phyloP scores from a whole-genome alignment of 306 rosid genomes.

The Cyclanthera cordifolia region DNA sequence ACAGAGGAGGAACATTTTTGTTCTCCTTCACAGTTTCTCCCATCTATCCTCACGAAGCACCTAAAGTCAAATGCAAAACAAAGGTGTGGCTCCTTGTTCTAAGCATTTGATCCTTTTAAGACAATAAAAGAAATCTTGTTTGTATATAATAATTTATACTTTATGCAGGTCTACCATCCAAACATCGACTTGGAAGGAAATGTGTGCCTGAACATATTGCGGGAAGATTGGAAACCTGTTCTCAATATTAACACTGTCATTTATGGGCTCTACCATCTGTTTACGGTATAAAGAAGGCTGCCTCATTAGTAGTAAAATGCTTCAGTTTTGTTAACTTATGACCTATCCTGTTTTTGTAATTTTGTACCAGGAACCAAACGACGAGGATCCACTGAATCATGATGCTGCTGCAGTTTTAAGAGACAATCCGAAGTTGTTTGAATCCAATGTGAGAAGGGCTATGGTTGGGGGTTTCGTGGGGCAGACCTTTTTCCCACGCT shows the following conservation, averaged over 20 bases:
- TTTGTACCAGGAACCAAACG: constrained; percentile 63
- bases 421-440: constrained; percentile 70
- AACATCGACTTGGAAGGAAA: constrained; percentile 96
- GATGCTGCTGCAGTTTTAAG: constrained; percentile 87
- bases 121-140: neutral
- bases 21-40: constrained; percentile 72
- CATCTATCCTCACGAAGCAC: constrained; percentile 84
- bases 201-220: constrained; percentile 81
- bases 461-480: constrained; percentile 96
- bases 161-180: constrained; percentile 72
- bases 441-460: constrained; percentile 74
- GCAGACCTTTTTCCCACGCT: constrained; percentile 59
- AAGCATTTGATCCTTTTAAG: no score
- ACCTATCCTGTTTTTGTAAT: constrained; percentile 2
- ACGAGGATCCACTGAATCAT: constrained; percentile 88
- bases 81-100: constrained; percentile 43
- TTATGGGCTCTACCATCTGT: constrained; percentile 83
- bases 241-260: constrained; percentile 72
- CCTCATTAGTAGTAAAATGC: neutral
- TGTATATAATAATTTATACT: neutral
- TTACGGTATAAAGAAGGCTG: constrained; percentile 38
- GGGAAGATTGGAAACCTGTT: constrained; percentile 99
- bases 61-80: constrained; percentile 92
- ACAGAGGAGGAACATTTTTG: constrained; percentile 67
- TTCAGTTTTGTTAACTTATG: neutral